Evolutionary conservation across 2,329 filamentous ascomycete species (phyloP).

Genomic region (Nemania sp.): DNA sequence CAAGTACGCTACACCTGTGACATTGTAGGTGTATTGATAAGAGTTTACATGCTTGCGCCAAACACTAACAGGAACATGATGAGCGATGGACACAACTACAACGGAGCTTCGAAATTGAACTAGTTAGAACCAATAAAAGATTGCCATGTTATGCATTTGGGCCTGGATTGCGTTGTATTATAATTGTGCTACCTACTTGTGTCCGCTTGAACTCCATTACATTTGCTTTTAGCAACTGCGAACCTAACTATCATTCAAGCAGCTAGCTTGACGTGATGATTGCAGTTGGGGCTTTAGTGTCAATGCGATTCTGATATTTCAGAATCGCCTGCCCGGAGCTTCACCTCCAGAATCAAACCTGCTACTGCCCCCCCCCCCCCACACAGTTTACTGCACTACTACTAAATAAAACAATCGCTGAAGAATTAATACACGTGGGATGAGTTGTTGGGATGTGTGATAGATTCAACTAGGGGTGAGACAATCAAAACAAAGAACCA

Average conservation of each 20-base stretch:
- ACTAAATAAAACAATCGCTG: neutral
- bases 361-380: neutral
- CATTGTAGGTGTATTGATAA: conserved; percentile 14
- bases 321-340: neutral
- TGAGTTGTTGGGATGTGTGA: neutral
- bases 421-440: neutral
- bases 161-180: neutral
- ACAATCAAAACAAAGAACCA: too few species aligned
- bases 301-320: neutral
- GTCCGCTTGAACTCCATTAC: too few species aligned
- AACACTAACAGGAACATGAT: neutral
- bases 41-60: neutral
- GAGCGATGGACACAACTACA: neutral
- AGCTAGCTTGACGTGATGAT: too few species aligned
- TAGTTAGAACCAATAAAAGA: conserved; percentile 1
- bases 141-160: neutral
- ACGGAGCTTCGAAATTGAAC: neutral
- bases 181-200: neutral
- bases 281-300: too few species aligned
- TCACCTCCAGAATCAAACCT: neutral
- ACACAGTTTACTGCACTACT: neutral
- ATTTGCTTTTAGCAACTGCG: too few species aligned
- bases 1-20: conserved; percentile 36
- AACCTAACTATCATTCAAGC: too few species aligned
- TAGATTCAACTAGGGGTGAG: too few species aligned